Conservation (phyloP, 805 yeast genomes). For the Metschnikowia bowlesiae region DNA sequence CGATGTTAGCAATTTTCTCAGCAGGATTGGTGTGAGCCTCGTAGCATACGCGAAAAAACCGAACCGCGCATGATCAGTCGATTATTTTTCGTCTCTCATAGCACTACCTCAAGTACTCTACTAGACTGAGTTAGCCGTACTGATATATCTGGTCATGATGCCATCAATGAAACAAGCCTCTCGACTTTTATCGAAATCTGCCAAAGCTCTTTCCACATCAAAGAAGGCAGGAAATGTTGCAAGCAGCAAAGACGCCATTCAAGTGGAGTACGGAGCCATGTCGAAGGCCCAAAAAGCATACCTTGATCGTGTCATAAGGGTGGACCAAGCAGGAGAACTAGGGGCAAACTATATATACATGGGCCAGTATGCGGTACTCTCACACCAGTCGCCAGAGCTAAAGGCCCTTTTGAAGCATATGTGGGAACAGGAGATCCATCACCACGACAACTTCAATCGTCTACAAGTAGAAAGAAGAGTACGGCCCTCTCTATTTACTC, state of each 20-base stretch:
- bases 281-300: constrained; percentile 62
- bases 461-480: constrained; percentile 75
- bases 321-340: constrained; percentile 96
- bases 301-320: constrained; percentile 73
- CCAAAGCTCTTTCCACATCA: constrained; percentile 7
- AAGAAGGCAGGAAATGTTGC: background rate
- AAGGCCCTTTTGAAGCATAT: constrained; percentile 82
- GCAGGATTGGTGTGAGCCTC: background rate
- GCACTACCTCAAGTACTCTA: background rate
- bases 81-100: constrained; percentile 1
- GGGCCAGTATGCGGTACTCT: constrained; percentile 80
- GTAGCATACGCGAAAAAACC: background rate
- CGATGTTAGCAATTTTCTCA: constrained; percentile 43
- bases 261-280: constrained; percentile 32
- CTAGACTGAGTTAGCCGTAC: background rate
- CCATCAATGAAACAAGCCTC: background rate
- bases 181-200: constrained; percentile 1
- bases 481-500: constrained; percentile 88
- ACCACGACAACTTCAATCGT: constrained; percentile 77
- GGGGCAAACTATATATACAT: constrained; percentile 92
- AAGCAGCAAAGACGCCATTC: background rate
- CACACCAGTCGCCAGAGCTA: constrained; percentile 65
- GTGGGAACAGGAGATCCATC: constrained; percentile 98
- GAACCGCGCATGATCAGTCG: constrained; percentile 2
- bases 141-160: background rate